Conservation (phyloP, 495 filamentous ascomycete genomes). For the Penicillium chermesinum region DNA sequence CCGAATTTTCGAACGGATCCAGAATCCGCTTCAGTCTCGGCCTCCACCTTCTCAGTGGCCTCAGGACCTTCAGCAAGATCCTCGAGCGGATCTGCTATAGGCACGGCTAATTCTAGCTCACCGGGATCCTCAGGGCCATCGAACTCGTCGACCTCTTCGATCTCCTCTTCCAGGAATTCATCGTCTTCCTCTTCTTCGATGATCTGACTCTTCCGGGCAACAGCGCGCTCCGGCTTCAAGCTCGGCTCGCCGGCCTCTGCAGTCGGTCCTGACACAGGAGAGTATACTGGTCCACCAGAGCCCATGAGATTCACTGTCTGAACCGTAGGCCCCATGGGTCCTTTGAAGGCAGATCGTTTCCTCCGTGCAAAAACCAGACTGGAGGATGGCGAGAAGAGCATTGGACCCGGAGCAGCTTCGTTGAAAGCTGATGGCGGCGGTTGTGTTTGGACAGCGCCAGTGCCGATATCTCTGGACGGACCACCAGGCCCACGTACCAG, state of each 20-base stretch:
- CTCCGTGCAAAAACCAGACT: slow-evolving; percentile 85
- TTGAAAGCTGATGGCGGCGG: slow-evolving; percentile 25
- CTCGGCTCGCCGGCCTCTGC: slow-evolving; percentile 44
- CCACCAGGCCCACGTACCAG: slow-evolving; percentile 59
- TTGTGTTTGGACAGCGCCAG: slow-evolving; percentile 23
- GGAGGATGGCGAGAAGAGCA: slow-evolving; percentile 47
- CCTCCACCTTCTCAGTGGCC: slow-evolving; percentile 5
- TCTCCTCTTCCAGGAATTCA: slow-evolving; percentile 49
- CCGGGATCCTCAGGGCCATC: slow-evolving; percentile 47
- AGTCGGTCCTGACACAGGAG: slow-evolving; percentile 32
- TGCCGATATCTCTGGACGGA: slow-evolving; percentile 25
- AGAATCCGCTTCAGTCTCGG: slow-evolving; percentile 11
- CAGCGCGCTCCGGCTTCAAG: slow-evolving; percentile 55
- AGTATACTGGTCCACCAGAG: slow-evolving; percentile 32
- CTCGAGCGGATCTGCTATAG: neutral
- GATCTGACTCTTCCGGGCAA: slow-evolving; percentile 52
- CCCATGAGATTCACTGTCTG: slow-evolving; percentile 38
- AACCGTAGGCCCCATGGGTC: slow-evolving; percentile 60
- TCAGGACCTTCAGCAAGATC: neutral
- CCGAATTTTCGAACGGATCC: slow-evolving; percentile 18
- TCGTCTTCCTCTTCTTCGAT: slow-evolving; percentile 88
- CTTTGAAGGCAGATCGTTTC: slow-evolving; percentile 85
- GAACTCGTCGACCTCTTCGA: slow-evolving; percentile 69
- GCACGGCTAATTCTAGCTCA: slow-evolving; percentile 8
- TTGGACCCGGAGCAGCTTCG: slow-evolving; percentile 33